Percentiles rank a stretch among this genome's conserved stretches.
Conservation (phyloP, 75 land plant genomes). For the Cupressus sempervirens region DNA sequence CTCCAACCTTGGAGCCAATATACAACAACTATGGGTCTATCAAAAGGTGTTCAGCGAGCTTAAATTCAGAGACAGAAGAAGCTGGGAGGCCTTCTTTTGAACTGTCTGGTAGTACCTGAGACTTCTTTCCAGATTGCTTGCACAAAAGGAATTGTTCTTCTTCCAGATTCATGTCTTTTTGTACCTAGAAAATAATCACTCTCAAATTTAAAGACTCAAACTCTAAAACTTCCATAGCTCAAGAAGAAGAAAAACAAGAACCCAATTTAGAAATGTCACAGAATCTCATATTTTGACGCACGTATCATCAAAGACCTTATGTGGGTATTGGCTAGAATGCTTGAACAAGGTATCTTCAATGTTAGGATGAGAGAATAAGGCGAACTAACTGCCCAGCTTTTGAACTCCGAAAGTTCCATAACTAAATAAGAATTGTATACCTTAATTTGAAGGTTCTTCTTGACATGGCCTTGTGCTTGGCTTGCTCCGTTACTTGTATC, state of each 20-base stretch:
- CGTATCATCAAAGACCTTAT: not conserved
- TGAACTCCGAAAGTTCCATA: not conserved
- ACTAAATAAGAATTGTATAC: not conserved
- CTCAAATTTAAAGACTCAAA: not conserved
- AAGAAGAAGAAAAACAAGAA: not conserved
- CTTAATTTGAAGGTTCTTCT: no score
- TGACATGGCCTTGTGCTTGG: no score
- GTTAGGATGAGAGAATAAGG: no score
- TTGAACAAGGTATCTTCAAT: no score
- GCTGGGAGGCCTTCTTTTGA: not conserved
- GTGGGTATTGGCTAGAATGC: not conserved
- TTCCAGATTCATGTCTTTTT: not conserved
- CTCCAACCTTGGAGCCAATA: constrained; percentile 45
- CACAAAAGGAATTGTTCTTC: constrained; percentile 8
- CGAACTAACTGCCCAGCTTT: not conserved
- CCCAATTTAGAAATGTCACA: not conserved
- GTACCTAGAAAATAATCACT: not conserved
- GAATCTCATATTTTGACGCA: not conserved
- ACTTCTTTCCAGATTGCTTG: constrained; percentile 12
- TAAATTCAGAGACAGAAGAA: constrained; percentile 1
- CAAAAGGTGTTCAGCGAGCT: constrained; percentile 22
- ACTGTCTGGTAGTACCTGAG: constrained; percentile 8
- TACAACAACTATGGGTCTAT: constrained; percentile 34
- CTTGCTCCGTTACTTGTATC: no score
- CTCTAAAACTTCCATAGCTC: not conserved